Percentiles rank a stretch among this genome's conserved stretches.
Evolutionary conservation across 2,329 filamentous ascomycete genomes (phyloP).

Genomic region (Beauveria scarabaeidicola): DNA sequence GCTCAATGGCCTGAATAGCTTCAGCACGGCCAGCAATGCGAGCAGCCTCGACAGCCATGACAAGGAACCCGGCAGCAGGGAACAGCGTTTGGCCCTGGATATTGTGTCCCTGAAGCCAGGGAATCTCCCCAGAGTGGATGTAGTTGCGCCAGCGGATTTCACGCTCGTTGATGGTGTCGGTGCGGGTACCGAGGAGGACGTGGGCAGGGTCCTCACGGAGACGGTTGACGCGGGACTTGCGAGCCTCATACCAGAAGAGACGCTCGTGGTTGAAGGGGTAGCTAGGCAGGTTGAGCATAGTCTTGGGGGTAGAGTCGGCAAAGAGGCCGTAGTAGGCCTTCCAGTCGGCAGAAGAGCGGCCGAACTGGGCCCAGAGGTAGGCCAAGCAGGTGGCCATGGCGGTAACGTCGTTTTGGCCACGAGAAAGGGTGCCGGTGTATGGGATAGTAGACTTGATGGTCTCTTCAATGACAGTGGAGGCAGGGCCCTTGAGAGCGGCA

Average conservation of each 20-base stretch:
- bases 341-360: conserved; percentile 18
- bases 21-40: conserved; percentile 12
- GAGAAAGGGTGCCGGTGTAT: conserved; percentile 33
- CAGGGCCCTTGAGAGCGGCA: conserved; percentile 36
- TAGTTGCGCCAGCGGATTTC: conserved; percentile 39
- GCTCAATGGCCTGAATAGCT: conserved; percentile 9
- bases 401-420: conserved; percentile 35
- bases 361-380: conserved; percentile 11
- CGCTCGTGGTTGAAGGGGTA: conserved; percentile 26
- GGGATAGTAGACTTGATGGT: conserved; percentile 23
- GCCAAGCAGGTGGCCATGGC: conserved; percentile 32
- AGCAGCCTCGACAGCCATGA: conserved; percentile 35
- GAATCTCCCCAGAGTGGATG: conserved; percentile 35
- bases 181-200: conserved; percentile 33
- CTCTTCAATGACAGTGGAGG: conserved; percentile 25
- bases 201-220: conserved; percentile 28
- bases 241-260: conserved; percentile 20
- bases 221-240: conserved; percentile 26
- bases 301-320: conserved; percentile 10
- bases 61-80: conserved; percentile 35
- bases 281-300: conserved; percentile 18
- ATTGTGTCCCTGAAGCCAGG: conserved; percentile 48
- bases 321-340: conserved; percentile 13
- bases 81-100: conserved; percentile 42
- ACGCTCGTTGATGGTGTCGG: conserved; percentile 14